A percentile compares a stretch with the other conserved stretches of the same genome.
phyloP scores from a whole-genome alignment of 495 filamentous ascomycete species.

The Filosporella fistucella region DNA sequence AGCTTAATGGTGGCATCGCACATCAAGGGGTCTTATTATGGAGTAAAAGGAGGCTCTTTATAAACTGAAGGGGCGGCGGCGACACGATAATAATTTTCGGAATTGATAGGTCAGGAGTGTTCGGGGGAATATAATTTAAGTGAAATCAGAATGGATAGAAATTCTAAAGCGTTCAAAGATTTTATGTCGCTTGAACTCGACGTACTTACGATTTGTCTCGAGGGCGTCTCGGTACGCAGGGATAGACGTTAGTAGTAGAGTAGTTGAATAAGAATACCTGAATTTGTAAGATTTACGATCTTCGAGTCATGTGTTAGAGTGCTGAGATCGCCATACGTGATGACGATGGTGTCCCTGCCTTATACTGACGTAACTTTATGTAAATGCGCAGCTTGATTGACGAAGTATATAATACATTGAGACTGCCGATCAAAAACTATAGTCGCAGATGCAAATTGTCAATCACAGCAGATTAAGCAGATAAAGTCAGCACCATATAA shows the following conservation, averaged over 20 bases:
- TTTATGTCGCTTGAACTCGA: constrained; percentile 1
- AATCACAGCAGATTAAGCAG: too few relatives aligned
- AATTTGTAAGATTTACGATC: too few relatives aligned
- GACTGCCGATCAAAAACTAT: too few relatives aligned
- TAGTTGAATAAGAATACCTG: too few relatives aligned
- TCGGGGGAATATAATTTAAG: neutral
- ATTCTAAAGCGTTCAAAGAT: neutral
- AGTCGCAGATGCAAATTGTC: too few relatives aligned
- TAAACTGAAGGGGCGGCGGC: neutral
- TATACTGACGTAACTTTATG: too few relatives aligned
- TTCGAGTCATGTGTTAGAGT: too few relatives aligned
- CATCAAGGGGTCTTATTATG: constrained; percentile 4
- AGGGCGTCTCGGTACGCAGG: neutral
- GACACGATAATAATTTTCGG: constrained; percentile 9
- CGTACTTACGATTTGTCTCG: neutral
- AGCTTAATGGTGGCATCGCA: constrained; percentile 6
- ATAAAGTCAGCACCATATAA: too few relatives aligned
- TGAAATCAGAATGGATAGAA: neutral
- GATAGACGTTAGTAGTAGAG: constrained; percentile 1
- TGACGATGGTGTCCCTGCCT: too few relatives aligned
- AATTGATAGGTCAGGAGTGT: constrained; percentile 1
- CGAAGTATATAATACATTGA: too few relatives aligned
- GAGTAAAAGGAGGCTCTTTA: constrained; percentile 4
- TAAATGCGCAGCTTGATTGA: too few relatives aligned
- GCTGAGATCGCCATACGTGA: too few relatives aligned